phyloP scores from a whole-genome alignment of 169 alveolate species.

The Fabrea salina region DNA sequence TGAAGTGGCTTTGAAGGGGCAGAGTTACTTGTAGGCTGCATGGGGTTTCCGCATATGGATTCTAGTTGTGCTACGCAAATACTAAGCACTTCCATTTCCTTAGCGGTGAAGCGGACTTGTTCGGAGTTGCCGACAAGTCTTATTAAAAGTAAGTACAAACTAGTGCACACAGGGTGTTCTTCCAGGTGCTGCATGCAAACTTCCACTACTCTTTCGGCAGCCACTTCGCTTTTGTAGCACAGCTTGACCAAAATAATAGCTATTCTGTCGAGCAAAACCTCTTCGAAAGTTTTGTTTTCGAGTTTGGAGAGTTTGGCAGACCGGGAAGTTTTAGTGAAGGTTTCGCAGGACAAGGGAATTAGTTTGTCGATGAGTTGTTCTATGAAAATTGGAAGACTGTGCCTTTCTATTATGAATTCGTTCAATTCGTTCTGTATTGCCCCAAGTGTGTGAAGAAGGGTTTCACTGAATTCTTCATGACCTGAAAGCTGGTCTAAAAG shows the following conservation, averaged over 20 bases:
- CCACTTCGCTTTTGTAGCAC: neutral
- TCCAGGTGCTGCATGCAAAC: neutral
- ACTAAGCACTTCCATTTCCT: slow-evolving; percentile 21
- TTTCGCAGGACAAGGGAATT: neutral
- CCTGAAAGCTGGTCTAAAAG: neutral
- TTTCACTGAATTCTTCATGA: neutral
- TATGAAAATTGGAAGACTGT: neutral
- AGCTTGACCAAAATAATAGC: slow-evolving; percentile 11
- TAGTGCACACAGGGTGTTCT: neutral
- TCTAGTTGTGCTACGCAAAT: slow-evolving; percentile 5
- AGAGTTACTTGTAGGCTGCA: neutral
- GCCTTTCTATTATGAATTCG: neutral
- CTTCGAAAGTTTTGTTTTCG: neutral
- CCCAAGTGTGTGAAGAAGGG: neutral
- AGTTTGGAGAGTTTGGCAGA: neutral
- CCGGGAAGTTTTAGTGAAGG: neutral
- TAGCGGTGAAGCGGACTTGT: neutral
- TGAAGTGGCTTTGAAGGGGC: neutral
- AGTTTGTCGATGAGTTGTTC: neutral
- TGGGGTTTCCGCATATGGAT: neutral
- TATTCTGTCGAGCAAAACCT: neutral
- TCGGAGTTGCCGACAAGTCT: neutral
- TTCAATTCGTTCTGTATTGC: neutral
- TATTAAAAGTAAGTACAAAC: neutral
- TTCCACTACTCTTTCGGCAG: neutral